Conservation (phyloP, 495 filamentous ascomycete species). For the Tuber microsphaerosporum region DNA sequence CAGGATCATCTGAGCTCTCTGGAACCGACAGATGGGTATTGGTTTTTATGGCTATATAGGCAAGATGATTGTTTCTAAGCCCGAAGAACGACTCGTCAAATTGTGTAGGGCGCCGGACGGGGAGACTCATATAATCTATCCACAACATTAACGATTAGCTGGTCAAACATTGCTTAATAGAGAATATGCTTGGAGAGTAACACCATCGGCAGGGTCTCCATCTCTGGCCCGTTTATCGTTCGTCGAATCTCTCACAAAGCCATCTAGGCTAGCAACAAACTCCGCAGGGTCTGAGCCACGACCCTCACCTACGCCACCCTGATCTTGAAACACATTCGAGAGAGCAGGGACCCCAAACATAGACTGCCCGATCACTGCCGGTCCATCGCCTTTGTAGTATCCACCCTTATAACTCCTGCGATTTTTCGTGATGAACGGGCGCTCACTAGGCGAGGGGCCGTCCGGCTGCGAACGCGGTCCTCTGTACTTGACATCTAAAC, state of each 20-base stretch:
- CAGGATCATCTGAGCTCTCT: slow-evolving; percentile 14
- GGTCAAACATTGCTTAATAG: not conserved
- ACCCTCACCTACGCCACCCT: slow-evolving; percentile 4
- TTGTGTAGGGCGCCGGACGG: slow-evolving; percentile 20
- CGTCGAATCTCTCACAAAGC: slow-evolving; percentile 31
- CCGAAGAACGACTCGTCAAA: slow-evolving; percentile 37
- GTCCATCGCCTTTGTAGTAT: not conserved
- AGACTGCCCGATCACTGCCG: not conserved
- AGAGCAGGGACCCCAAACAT: not conserved
- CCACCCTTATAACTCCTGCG: slow-evolving; percentile 16
- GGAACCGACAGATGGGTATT: slow-evolving; percentile 35
- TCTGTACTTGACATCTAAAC: not conserved
- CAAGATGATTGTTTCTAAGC: slow-evolving; percentile 22
- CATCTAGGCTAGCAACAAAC: slow-evolving; percentile 28
- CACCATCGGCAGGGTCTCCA: slow-evolving; percentile 22
- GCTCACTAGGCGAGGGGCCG: not conserved
- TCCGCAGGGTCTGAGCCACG: slow-evolving; percentile 22
- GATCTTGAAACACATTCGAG: not conserved
- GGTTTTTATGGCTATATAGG: slow-evolving; percentile 36
- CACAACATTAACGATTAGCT: not conserved
- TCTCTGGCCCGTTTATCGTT: slow-evolving; percentile 32
- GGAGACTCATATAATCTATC: slow-evolving; percentile 23
- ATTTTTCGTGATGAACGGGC: slow-evolving; percentile 6
- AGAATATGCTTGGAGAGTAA: not conserved
- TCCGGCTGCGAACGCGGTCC: not conserved